Evolutionary conservation across 768 basidiomycete genomes (phyloP), one percentile per base, ranked within the genome.

Genomic region (Podaxis sp.): DNA sequence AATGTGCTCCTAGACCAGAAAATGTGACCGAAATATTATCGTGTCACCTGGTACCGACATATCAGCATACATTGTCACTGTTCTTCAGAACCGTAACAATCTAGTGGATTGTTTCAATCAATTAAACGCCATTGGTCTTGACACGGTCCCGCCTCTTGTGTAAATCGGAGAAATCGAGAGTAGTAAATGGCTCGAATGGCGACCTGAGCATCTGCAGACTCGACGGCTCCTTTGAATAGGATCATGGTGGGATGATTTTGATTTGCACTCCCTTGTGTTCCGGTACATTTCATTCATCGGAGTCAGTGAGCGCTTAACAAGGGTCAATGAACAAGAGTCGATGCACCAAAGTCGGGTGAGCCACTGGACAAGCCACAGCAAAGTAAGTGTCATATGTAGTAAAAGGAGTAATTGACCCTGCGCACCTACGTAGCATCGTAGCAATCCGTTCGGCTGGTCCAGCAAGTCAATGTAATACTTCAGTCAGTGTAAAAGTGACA

Each of bases 121-220:
- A 39, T 38, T 36, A 38, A 39, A 51, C 33, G 36, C 44, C 33
- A 54, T 36, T 36, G 44, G 30, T 48, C 12, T 6, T 49, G 54
- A 57, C 28, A 38, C 36, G 44, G 24, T n/a, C 17, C 54, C 33
- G 9, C 40, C 38, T 33, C 13, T 12, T 26, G 39, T 11, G 1
- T 36, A 3, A n/a, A 19, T 12, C 36, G 33, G 30, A 46, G 38
- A 3, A 56, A 56, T 38, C 63, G 56, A 12, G 61, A 55, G 46
- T 61, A 39, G 48, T 67, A 64, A 3, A 60, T 39, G 26, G 22
- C 59, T 12, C 65, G 61, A 58, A 68, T 60, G 22, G 56, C 65
- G 49, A 56, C 62, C 49, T 59, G 62, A 36, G 70, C 65, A 60
- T 69, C 64, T 28, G 67, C 65, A 26, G 67, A 63, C 24, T 66